A percentile compares a stretch with the other conserved stretches of the same genome.
Conservation (phyloP, 139 green algal species). For the Chlamydomonas schloesseri region DNA sequence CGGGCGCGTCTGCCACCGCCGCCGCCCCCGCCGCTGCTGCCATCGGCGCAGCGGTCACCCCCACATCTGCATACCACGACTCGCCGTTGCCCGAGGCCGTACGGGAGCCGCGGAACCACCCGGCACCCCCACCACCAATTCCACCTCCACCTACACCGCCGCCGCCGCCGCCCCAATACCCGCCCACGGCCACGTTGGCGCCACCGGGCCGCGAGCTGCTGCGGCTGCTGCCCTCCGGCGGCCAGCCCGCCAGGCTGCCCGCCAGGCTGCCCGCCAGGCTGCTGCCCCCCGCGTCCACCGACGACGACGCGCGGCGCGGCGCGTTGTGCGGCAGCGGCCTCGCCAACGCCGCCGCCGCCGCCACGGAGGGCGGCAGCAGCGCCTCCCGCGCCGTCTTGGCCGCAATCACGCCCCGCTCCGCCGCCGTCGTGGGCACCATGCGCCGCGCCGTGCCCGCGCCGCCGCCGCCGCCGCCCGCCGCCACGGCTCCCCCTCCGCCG, state of each 20-base stretch:
- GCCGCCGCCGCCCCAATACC: neutral
- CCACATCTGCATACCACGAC: neutral
- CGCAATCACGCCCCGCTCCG: constrained; percentile 7
- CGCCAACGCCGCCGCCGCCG: neutral
- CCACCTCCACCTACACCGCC: too few relatives aligned
- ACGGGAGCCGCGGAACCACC: neutral
- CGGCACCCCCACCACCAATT: too few relatives aligned
- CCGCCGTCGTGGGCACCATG: neutral
- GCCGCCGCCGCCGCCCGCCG: too few relatives aligned
- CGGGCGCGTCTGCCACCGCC: too few relatives aligned
- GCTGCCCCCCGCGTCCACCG: neutral
- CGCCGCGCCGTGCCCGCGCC: neutral
- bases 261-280: neutral
- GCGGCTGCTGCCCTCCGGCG: neutral
- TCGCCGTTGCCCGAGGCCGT: neutral
- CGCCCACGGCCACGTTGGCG: neutral
- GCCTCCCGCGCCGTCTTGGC: neutral
- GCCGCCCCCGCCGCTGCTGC: too few relatives aligned
- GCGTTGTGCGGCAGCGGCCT: neutral
- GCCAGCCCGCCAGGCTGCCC: neutral
- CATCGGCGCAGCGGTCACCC: too few relatives aligned
- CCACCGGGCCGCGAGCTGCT: neutral
- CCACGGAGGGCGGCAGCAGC: neutral
- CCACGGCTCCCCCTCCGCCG: too few relatives aligned
- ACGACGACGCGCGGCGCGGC: neutral